Evolutionary conservation across 306 rosid genomes (phyloP), one percentile per base, ranked within the genome.

Genomic region (Senna siamea): DNA sequence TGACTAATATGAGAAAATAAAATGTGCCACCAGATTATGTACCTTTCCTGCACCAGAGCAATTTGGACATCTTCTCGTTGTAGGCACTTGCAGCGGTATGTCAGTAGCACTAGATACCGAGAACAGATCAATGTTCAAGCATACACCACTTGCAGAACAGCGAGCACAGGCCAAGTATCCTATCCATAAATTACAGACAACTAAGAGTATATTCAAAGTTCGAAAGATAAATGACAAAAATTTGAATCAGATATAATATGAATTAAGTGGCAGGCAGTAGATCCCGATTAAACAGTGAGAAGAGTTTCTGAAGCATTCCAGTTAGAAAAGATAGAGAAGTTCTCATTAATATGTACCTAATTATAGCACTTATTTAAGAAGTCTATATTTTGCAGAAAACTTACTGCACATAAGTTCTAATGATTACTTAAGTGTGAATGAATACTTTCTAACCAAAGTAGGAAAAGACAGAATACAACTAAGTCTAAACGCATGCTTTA

Each of bases 1-100:
- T 55, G 46, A 28, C 18, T 23, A 19, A 13, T 22, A 41, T 8
- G 19, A 28, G 53, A 3, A 75, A 62, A 65, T 17, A 55, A 52
- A 62, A 72, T 4, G 51, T 37, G 38, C 41, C 18, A 64, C 15
- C 19, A 64, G 22, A 68, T n/a, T 66, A 20, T 46, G 23, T 87
- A 91, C 97, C 98, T 92, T 94, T 87, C 96, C 96, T 0, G 92
- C 95, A 73, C 98, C 97, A 10, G 97, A 94, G 90, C 87, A 83
- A 76, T 76, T 83, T 44, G 60, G 79, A 72, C 87, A 83, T 61
- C 87, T 83, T 83, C 10, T 79, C 52, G 87, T 83, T 18, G 87
- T 89, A 43, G 92, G 93, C 73, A 75, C 84, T 68, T 65, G 87
- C 80, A 88, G 60, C n/a, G 96, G 87, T 51, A 50, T 20, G 68